phyloP scores from a whole-genome alignment of 805 yeast genomes.

The Candida manassasensis region DNA sequence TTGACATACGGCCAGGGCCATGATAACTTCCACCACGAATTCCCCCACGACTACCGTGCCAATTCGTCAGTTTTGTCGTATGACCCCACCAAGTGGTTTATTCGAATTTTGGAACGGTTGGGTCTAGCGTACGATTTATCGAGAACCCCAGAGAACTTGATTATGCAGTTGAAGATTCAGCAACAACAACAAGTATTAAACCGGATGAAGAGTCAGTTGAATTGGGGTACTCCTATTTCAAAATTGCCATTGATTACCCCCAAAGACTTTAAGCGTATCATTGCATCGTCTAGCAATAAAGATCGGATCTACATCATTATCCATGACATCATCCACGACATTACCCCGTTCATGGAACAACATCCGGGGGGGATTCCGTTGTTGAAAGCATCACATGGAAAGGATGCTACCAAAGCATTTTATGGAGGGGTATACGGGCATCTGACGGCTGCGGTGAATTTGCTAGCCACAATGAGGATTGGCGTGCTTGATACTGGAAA shows the following conservation, averaged over 20 bases:
- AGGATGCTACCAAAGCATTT: constrained; percentile 91
- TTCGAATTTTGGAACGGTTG: constrained; percentile 46
- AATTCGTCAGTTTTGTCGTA: constrained; percentile 67
- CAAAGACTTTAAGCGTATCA: constrained; percentile 39
- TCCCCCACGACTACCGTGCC: constrained; percentile 84
- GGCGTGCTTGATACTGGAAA: constrained; percentile 80
- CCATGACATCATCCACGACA: constrained; percentile 89
- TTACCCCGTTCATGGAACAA: constrained; percentile 82
- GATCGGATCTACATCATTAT: constrained; percentile 70
- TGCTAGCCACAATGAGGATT: constrained; percentile 89
- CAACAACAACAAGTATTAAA: constrained; percentile 82
- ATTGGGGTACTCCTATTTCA: constrained; percentile 94
- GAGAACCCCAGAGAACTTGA: constrained; percentile 62
- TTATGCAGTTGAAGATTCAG: constrained; percentile 48
- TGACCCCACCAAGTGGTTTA: constrained; percentile 84
- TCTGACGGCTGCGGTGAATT: constrained; percentile 87
- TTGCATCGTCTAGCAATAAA: constrained; percentile 32
- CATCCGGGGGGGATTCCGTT: constrained; percentile 93
- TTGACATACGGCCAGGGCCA: constrained; percentile 87
- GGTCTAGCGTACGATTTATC: constrained; percentile 60
- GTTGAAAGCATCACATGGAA: constrained; percentile 77
- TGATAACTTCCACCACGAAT: constrained; percentile 93
- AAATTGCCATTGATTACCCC: constrained; percentile 66
- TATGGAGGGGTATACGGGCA: constrained; percentile 94
- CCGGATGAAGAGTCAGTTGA: constrained; percentile 66